phyloP scores from a whole-genome alignment of 305 asterid genomes.

The Rubia balearica region DNA sequence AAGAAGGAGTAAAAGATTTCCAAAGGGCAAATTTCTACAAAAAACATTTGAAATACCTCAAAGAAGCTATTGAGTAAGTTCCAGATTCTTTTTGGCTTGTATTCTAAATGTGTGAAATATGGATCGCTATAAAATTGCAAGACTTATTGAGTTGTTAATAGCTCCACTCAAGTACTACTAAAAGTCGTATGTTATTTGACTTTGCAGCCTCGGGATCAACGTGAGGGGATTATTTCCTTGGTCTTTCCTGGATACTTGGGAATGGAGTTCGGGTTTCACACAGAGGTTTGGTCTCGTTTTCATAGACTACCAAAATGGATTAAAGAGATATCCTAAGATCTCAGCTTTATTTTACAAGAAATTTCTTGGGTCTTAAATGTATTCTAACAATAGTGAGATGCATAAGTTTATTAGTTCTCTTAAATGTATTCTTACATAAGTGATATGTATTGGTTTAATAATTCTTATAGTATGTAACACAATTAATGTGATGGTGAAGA shows the following conservation, averaged over 20 bases:
- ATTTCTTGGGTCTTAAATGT: slow-evolving; percentile 13
- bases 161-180: background rate
- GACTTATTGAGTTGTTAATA: too few species aligned
- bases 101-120: too few species aligned
- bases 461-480: too few species aligned
- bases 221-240: slow-evolving; percentile 26
- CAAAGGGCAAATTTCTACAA: background rate
- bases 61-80: slow-evolving; percentile 6
- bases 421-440: too few species aligned
- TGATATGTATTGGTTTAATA: too few species aligned
- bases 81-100: background rate
- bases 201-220: slow-evolving; percentile 15
- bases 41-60: background rate
- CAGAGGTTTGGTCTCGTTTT: slow-evolving; percentile 22
- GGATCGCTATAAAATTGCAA: too few species aligned
- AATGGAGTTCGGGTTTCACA: slow-evolving; percentile 26
- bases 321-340: slow-evolving; percentile 23
- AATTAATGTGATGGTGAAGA: too few species aligned
- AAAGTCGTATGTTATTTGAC: background rate
- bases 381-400: background rate
- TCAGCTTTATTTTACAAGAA: slow-evolving; percentile 27
- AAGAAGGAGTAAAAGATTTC: slow-evolving; percentile 7
- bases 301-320: slow-evolving; percentile 21
- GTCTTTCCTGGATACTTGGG: slow-evolving; percentile 28
- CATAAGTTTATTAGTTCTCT: too few species aligned